Conservation (phyloP, 192 early-diverging fungal genomes). For the Rhizophagus clarus region DNA sequence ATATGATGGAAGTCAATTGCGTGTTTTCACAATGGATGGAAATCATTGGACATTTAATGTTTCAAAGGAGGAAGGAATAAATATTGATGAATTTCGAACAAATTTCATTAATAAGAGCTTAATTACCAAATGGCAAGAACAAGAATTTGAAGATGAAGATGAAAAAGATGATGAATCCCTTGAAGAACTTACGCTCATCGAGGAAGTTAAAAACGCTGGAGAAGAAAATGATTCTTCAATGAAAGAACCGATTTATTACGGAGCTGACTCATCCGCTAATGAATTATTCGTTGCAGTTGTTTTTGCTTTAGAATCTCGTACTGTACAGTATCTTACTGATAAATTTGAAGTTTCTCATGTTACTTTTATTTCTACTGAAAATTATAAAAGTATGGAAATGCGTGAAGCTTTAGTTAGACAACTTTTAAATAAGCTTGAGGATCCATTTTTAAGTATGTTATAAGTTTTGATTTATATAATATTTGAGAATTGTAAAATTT, state of each 20-base stretch:
- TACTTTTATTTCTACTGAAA: background rate
- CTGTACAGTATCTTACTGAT: constrained; percentile 3
- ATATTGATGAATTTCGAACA: background rate
- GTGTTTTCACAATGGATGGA: constrained; percentile 10
- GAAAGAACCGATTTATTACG: constrained; percentile 5
- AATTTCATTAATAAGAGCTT: constrained; percentile 12
- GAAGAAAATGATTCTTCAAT: background rate
- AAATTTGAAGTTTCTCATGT: constrained; percentile 21
- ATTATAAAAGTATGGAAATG: background rate
- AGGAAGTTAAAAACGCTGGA: background rate
- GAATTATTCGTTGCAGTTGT: background rate
- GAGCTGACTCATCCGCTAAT: constrained; percentile 8
- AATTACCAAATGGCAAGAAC: background rate
- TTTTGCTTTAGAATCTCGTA: constrained; percentile 2
- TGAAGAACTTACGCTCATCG: background rate
- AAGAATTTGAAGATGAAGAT: constrained; percentile 10
- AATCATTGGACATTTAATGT: background rate
- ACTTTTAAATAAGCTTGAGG: background rate
- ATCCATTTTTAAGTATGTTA: background rate
- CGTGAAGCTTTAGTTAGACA: background rate
- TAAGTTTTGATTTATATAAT: background rate
- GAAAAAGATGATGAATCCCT: constrained; percentile 3
- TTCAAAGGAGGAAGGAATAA: background rate
- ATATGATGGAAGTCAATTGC: constrained; percentile 12
- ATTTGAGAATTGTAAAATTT: background rate